Conservation (phyloP, 2,329 filamentous ascomycete genomes). For the Sarocladium kiliense region DNA sequence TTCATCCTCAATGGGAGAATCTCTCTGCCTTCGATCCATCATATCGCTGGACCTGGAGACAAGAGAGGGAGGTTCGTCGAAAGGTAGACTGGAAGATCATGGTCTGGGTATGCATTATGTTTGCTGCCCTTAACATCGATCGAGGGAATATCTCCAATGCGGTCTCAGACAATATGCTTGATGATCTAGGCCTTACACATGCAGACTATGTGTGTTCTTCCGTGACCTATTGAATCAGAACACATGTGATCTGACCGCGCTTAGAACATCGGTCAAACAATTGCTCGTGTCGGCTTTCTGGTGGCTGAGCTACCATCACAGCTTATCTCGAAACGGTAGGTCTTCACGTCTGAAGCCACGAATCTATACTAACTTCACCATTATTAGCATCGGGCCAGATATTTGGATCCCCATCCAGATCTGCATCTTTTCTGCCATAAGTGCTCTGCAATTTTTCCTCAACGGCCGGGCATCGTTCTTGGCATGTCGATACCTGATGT, state of each 20-base stretch:
- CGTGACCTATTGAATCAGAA: too few species aligned
- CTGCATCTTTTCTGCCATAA: constrained; percentile 25
- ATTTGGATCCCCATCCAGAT: constrained; percentile 46
- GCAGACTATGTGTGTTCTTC: too few species aligned
- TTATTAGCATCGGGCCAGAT: constrained; percentile 38
- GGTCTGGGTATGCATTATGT: constrained; percentile 27
- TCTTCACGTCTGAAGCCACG: neutral
- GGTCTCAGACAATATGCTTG: constrained; percentile 29
- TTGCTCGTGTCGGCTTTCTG: constrained; percentile 35
- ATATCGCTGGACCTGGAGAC: too few species aligned
- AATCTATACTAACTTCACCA: too few species aligned
- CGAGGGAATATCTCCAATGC: constrained; percentile 30
- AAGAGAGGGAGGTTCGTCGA: too few species aligned
- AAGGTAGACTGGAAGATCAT: constrained; percentile 33
- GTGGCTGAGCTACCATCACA: constrained; percentile 49
- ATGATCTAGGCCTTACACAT: too few species aligned
- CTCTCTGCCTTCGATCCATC: too few species aligned
- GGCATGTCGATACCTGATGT: constrained; percentile 26
- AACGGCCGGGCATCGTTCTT: constrained; percentile 25
- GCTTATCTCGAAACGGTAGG: constrained; percentile 37
- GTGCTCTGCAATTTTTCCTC: constrained; percentile 27
- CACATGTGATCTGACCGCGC: too few species aligned
- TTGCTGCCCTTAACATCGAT: constrained; percentile 30
- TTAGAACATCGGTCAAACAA: constrained; percentile 26
- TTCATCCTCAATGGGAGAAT: too few species aligned